phyloP scores from a whole-genome alignment of 345 rosid species.

The Gossypium rotundifolium region DNA sequence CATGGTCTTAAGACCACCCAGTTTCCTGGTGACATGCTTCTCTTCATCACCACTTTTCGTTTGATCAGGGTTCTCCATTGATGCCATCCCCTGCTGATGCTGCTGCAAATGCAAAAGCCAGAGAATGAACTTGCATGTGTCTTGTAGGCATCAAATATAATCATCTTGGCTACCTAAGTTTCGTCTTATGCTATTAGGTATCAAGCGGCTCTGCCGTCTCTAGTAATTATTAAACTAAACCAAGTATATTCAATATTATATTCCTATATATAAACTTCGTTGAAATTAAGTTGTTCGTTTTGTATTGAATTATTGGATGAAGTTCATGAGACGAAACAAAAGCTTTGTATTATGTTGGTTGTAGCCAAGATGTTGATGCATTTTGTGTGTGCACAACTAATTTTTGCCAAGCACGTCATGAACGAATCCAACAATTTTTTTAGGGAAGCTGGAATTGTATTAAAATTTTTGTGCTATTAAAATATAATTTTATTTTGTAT shows the following conservation, averaged over 20 bases:
- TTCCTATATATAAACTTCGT: background rate
- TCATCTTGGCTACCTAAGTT: background rate
- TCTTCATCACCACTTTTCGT: background rate
- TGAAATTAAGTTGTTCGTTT: background rate
- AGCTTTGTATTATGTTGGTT: too few species aligned
- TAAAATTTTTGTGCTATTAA: too few species aligned
- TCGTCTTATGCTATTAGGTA: background rate
- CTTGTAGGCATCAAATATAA: background rate
- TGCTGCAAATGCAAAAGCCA: background rate
- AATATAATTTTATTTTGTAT: too few species aligned
- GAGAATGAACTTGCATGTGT: background rate
- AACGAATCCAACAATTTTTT: too few species aligned
- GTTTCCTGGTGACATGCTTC: conserved; percentile 8
- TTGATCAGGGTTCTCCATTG: background rate
- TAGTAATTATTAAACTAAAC: background rate
- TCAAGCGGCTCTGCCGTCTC: background rate
- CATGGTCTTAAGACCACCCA: conserved; percentile 47
- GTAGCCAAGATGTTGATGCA: too few species aligned
- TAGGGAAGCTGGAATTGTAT: too few species aligned
- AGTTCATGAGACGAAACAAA: too few species aligned
- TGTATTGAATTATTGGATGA: background rate
- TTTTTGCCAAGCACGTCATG: too few species aligned
- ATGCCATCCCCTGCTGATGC: background rate
- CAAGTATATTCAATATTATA: background rate
- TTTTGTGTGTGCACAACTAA: too few species aligned